A percentile compares a stretch with the other conserved stretches of the same genome.
These are phyloP conservation scores for Oryza longistaminata DNA, from an alignment of 176 grass and related monocot genomes.

Conservation along the genomic window DNA sequence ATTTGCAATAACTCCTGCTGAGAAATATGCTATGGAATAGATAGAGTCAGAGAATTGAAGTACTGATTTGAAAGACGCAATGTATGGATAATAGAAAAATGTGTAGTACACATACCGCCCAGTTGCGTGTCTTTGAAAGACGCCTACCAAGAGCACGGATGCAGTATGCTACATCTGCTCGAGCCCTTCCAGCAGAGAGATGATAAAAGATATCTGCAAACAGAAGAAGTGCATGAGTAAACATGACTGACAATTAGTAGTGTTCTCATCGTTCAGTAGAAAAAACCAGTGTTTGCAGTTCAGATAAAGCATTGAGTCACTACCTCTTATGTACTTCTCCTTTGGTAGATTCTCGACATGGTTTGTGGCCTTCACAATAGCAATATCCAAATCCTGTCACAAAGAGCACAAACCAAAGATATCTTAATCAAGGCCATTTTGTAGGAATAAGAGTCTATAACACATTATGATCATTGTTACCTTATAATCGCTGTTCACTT, in stretches of 20 bases:
- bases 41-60: not conserved
- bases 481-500: conserved; percentile 99
- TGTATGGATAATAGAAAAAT: not conserved
- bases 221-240: not conserved
- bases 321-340: conserved; percentile 93
- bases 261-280: not conserved
- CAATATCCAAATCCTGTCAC: conserved; percentile 81
- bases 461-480: conserved; percentile 25
- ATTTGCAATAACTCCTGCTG: not conserved
- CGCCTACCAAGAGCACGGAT: conserved; percentile 94
- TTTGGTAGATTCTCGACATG: conserved; percentile 72
- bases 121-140: conserved; percentile 91
- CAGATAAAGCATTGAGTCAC: not conserved
- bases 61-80: not conserved
- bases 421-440: no score
- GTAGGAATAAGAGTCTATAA: not conserved
- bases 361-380: conserved; percentile 93
- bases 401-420: not conserved
- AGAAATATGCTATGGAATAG: not conserved
- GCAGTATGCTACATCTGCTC: conserved; percentile 93
- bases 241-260: not conserved
- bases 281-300: not conserved
- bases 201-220: conserved; percentile 77
- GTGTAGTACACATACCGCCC: conserved; percentile 57
- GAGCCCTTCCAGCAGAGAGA: conserved; percentile 75